Evolutionary conservation across 345 rosid species (phyloP), one percentile per base, ranked within the genome.

Genomic region (Murraya paniculata): DNA sequence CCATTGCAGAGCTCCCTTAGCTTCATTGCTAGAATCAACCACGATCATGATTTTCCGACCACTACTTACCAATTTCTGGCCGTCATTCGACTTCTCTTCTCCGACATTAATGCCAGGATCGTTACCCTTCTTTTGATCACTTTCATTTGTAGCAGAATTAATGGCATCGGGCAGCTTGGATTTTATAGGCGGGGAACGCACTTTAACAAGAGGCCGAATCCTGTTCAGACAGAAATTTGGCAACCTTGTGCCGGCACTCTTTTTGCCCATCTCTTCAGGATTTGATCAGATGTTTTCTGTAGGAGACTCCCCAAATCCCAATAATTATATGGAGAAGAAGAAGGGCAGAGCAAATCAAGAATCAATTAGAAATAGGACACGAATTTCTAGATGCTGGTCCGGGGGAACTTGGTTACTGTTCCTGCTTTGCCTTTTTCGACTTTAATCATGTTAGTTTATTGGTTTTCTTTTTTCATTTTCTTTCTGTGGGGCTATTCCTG

Each of bases 1-100:
- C 99, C 99, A 95, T 39, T 90, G 98, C 3, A 95, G 24, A 81
- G 98, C 99, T 60, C 87, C 89, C 84, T 91, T 92, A 21, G 98
- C 86, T 81, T 95, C 96, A 38, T 81, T 68, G 76, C 94, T 90
- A 7, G 92, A 87, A 85, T 95, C 96, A 62, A 93, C 95, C 73
- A 95, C 96, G 55, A 92, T 91, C 93, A 92, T 88, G 53, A 95
- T 87, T 79, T 86, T 92, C 89, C 99, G 86, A 5, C 90, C 97
- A 18, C 64, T 56, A 13, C 61, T 59, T 27, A 82, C 83, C 16
- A 66, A 35, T 50, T 78, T 86, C n/a, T 21, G 70, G 50, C 57
- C 64, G 57, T 10, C 61, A 22, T 16, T 36, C 18, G 73, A 24
- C 48, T 64, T 45, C 10, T 59, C 79, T 38, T 78, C 78, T 18